Percentiles rank a stretch among this genome's conserved stretches.
Conservation (phyloP, 1,139 yeast genomes). For the Debaryomyces fabryi region DNA sequence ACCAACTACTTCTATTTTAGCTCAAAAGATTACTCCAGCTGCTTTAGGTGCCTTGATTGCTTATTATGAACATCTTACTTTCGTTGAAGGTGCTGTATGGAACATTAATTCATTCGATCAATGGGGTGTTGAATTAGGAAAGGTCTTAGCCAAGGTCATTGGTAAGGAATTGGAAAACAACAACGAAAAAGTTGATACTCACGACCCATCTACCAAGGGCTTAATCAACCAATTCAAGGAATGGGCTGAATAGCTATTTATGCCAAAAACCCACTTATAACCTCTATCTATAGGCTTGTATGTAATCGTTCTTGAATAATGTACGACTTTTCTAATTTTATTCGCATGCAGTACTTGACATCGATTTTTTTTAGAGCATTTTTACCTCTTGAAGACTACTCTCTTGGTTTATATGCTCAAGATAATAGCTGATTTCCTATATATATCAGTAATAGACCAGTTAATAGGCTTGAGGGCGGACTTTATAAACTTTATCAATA, state of each 20-base stretch:
- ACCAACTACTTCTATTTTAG: conserved; percentile 96
- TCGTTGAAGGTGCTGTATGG: conserved; percentile 99
- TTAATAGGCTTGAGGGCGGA: background rate
- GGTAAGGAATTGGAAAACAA: conserved; percentile 79
- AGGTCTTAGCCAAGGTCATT: conserved; percentile 94
- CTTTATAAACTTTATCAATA: background rate
- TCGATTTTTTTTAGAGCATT: background rate
- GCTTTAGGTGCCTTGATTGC: conserved; percentile 94
- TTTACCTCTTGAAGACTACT: background rate
- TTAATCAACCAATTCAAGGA: conserved; percentile 92
- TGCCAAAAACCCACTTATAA: background rate
- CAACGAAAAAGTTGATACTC: conserved; percentile 55
- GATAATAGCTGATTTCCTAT: background rate
- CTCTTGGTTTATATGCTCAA: background rate
- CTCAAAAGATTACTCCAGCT: conserved; percentile 95
- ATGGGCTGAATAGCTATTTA: conserved; percentile 55
- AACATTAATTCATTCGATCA: conserved; percentile 99
- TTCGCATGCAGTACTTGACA: conserved; percentile 1
- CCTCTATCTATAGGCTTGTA: background rate
- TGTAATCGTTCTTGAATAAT: background rate
- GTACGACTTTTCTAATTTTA: background rate
- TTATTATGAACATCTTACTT: conserved; percentile 95
- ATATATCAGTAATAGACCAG: conserved; percentile 8
- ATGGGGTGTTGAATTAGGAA: conserved; percentile 99
- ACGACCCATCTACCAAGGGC: conserved; percentile 89